These are phyloP conservation scores for Diaporthe longicolla DNA, from an alignment of 2,329 filamentous ascomycete genomes.

Conservation along the genomic window DNA sequence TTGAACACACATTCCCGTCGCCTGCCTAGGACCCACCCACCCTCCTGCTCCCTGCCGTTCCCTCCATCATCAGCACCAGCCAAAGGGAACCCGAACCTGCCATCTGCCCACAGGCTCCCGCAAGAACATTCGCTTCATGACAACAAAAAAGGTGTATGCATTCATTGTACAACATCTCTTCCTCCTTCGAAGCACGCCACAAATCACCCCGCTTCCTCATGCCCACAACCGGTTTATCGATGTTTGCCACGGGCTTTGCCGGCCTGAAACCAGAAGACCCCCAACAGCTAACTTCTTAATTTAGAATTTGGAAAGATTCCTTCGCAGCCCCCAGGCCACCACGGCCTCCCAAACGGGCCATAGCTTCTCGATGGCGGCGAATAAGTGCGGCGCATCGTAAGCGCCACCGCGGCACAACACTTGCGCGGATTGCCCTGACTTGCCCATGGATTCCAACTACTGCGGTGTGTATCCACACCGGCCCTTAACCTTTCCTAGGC, in stretches of 20 bases:
- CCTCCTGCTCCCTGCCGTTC: not conserved
- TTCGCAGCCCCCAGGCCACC: no score
- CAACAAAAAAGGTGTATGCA: not conserved
- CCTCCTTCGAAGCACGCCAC: conserved; percentile 11
- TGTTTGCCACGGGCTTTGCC: conserved; percentile 4
- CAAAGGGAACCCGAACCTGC: not conserved
- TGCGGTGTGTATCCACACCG: conserved; percentile 6
- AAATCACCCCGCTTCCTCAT: not conserved
- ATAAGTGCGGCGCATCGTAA: conserved; percentile 30
- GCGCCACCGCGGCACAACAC: conserved; percentile 32
- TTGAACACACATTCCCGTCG: not conserved
- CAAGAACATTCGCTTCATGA: not conserved
- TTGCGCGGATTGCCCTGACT: conserved; percentile 19
- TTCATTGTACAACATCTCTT: not conserved
- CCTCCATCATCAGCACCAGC: not conserved
- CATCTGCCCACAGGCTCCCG: not conserved
- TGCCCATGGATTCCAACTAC: conserved; percentile 27
- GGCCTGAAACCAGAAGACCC: conserved; percentile 26
- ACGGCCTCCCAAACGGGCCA: no score
- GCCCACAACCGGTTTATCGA: conserved; percentile 13
- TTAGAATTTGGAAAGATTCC: not conserved
- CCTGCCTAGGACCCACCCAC: not conserved
- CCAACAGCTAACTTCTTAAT: conserved; percentile 26
- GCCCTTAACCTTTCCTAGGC: conserved; percentile 7
- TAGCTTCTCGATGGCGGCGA: conserved; percentile 23